A percentile compares a stretch with the other conserved stretches of the same genome.
Conservation (phyloP, 768 basidiomycete species). For the Naganishia onofrii region DNA sequence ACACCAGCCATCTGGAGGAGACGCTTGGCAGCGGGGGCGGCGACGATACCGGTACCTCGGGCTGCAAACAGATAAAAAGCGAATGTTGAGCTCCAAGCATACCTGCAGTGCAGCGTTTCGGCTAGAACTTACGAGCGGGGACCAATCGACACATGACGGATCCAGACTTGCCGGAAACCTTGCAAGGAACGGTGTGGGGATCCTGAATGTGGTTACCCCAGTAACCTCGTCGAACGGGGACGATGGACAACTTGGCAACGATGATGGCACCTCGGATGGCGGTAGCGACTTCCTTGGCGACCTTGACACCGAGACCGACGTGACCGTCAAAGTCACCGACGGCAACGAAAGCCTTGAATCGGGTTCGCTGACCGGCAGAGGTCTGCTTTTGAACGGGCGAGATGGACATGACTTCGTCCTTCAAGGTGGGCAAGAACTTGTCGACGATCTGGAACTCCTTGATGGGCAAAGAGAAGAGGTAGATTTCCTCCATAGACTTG, state of each 20-base stretch:
- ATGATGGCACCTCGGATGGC: constrained; percentile 99
- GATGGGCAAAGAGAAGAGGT: constrained; percentile 99
- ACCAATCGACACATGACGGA: constrained; percentile 99
- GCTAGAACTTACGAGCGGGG: constrained; percentile 63
- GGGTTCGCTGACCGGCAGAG: constrained; percentile 96
- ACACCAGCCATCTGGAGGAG: constrained; percentile 96
- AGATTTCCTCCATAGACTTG: constrained; percentile 99
- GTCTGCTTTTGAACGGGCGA: constrained; percentile 99
- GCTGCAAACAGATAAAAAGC: constrained; percentile 47
- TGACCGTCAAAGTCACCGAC: constrained; percentile 99
- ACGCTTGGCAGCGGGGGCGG: constrained; percentile 94
- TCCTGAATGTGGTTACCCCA: constrained; percentile 99
- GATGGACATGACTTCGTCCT: constrained; percentile 96
- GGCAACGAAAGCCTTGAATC: constrained; percentile 99
- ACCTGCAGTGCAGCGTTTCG: not conserved
- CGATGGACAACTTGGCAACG: constrained; percentile 93
- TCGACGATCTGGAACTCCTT: constrained; percentile 99
- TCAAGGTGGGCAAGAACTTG: constrained; percentile 97
- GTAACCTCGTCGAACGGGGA: constrained; percentile 98
- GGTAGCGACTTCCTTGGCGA: constrained; percentile 99
- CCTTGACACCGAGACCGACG: constrained; percentile 98
- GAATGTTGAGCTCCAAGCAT: not conserved
- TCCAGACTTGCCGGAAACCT: constrained; percentile 96
- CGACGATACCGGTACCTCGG: constrained; percentile 98
- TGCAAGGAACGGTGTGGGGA: constrained; percentile 97